These are phyloP conservation scores for Cyphellophora europaea DNA, from an alignment of 2,329 filamentous ascomycete genomes.

Conservation along the genomic window DNA sequence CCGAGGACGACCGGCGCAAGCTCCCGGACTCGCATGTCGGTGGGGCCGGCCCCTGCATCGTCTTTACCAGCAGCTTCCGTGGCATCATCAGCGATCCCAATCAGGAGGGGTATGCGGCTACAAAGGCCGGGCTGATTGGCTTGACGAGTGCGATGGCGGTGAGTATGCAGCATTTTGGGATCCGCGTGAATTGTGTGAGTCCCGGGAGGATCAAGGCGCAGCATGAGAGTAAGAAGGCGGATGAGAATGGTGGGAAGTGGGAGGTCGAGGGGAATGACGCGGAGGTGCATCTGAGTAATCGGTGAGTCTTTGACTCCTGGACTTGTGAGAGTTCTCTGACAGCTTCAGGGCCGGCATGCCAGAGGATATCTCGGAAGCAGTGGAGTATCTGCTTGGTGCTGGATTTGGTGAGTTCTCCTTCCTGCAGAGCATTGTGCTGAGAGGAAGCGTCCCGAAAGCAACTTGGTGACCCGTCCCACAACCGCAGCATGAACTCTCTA, in stretches of 20 bases:
- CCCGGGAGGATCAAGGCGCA: slow-evolving; percentile 38
- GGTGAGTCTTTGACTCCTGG: no score
- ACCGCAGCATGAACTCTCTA: no score
- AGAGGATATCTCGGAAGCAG: slow-evolving; percentile 36
- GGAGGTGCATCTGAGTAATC: slow-evolving; percentile 33
- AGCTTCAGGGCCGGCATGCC: slow-evolving; percentile 37
- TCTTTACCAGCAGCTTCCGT: slow-evolving; percentile 38
- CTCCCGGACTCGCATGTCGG: slow-evolving; percentile 11
- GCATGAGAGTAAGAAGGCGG: slow-evolving; percentile 37
- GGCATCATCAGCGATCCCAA: slow-evolving; percentile 37
- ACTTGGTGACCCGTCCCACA: no score
- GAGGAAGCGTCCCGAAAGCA: no score
- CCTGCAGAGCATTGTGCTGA: slow-evolving; percentile 4
- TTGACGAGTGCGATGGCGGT: slow-evolving; percentile 30
- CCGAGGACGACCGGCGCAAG: slow-evolving; percentile 11
- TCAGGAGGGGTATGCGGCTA: slow-evolving; percentile 39
- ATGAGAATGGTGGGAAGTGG: slow-evolving; percentile 32
- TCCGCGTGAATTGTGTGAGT: slow-evolving; percentile 32
- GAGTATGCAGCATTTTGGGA: slow-evolving; percentile 23
- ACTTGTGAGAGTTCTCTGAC: no score
- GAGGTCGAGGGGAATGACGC: slow-evolving; percentile 31
- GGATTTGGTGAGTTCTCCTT: slow-evolving; percentile 11
- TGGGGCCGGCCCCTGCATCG: slow-evolving; percentile 33
- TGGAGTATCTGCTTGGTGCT: slow-evolving; percentile 23
- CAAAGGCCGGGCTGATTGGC: slow-evolving; percentile 28